Base-by-base conservation (phyloP, 768 basidiomycete species). In the Saitozyma podzolica region DNA sequence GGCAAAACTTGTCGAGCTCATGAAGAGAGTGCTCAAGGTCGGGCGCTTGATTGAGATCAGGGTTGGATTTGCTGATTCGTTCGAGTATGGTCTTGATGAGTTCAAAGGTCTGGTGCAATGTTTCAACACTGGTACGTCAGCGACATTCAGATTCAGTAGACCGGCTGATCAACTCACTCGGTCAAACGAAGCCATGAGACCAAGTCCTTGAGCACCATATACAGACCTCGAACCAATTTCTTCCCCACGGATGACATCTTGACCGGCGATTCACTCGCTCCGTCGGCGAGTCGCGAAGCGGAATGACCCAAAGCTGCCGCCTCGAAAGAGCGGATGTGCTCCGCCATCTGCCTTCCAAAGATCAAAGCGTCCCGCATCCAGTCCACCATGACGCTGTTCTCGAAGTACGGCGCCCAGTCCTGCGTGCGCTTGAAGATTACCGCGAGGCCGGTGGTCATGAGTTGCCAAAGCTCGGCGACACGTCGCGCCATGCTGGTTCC, bases 321-420 rank as follows among this genome's bases (percentile, higher is more conserved):
- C 77, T 95, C 92, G 64, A 99, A 86, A 10, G 88, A 85, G 49
- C 86, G 82, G 80, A 92, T 86, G 66, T 92, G 87, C 3, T 86
- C 88, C 52, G 96, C 80, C 82, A 96, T 84, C 70, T 94, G 90
- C 67, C 89, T 82, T 9, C 89, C 93, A 72, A 96, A 92, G 66
- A 98, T 93, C 56, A 98, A 83, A 3, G 94, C 96, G 75, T 98
- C 96, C 59, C 94, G 86, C 96, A 99, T 98, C 96, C 96, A 99
- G 40, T 87, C 85, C 13, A 89, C 84, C 94, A 99, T 96, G 59
- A 87, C 87, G 37, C 87, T 85, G 69, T 86, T 87, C 58, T 89
- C 88, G 77, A 90, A 90, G 76, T 84, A 88, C 8, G 82, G 77
- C 0, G 96, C 85, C 96, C 96, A 99, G 13, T 82, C 73, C 0